A percentile compares a stretch with the other conserved stretches of the same genome.
phyloP scores from a whole-genome alignment of 768 basidiomycete species.

The Tricholoma sp. region DNA sequence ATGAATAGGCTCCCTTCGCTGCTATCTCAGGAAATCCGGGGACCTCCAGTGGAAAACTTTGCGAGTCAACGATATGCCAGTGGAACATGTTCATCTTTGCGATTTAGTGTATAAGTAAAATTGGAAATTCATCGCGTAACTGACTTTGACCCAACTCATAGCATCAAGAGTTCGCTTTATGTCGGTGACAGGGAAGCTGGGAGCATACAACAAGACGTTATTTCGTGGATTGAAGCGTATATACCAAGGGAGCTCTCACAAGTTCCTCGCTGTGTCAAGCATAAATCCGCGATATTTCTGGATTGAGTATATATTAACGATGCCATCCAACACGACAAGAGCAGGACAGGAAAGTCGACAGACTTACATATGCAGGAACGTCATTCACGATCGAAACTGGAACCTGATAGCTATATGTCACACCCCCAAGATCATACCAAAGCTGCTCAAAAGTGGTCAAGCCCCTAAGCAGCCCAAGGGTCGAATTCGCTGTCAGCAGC shows the following conservation, averaged over 20 bases:
- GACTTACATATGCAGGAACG: constrained; percentile 57
- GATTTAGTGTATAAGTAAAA: constrained; percentile 26
- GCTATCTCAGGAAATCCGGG: constrained; percentile 58
- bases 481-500: constrained; percentile 52
- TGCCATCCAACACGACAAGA: not conserved
- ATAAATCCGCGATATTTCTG: constrained; percentile 74
- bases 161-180: constrained; percentile 68
- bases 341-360: not conserved
- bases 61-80: constrained; percentile 80
- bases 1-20: constrained; percentile 62
- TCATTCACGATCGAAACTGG: constrained; percentile 56
- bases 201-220: not conserved
- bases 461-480: constrained; percentile 65
- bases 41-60: constrained; percentile 69
- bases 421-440: constrained; percentile 48
- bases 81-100: constrained; percentile 64
- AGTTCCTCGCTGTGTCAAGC: constrained; percentile 79
- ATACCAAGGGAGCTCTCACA: constrained; percentile 32
- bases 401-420: constrained; percentile 48
- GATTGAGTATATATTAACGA: not conserved
- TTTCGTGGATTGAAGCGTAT: not conserved
- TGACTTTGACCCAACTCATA: constrained; percentile 69
- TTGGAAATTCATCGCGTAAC: constrained; percentile 39
- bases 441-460: constrained; percentile 74
- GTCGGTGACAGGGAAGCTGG: constrained; percentile 56